Evolutionary conservation across 345 rosid species (phyloP).

Genomic region (Carallia pectinifolia): DNA sequence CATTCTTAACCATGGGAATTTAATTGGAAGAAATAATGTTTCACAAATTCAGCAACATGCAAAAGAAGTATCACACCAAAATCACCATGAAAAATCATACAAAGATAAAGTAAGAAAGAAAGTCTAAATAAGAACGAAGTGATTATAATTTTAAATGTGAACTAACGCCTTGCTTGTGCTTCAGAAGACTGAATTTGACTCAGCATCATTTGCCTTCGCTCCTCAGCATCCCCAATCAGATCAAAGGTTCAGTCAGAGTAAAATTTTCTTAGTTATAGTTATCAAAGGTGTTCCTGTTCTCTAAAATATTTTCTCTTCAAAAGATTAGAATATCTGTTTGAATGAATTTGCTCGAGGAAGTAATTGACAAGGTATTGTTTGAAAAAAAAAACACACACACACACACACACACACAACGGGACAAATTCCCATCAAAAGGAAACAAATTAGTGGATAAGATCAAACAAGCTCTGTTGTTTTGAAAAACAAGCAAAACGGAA

Average conservation of each 20-base stretch:
- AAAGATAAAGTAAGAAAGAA: neutral
- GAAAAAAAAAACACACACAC: no score
- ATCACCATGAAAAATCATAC: neutral
- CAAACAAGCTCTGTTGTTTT: no score
- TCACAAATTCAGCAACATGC: neutral
- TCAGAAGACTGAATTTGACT: slow-evolving; percentile 82
- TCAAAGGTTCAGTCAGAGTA: slow-evolving; percentile 15
- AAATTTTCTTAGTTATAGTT: neutral
- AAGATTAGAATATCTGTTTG: no score
- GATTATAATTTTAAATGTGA: slow-evolving; percentile 1
- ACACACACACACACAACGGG: no score
- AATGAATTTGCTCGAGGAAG: no score
- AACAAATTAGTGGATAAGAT: neutral
- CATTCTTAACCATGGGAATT: neutral
- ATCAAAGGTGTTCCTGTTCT: neutral
- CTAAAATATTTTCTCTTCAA: no score
- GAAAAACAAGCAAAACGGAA: no score
- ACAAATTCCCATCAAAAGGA: neutral
- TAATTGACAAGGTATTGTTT: neutral
- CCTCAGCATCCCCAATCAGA: slow-evolving; percentile 83
- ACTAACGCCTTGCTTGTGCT: slow-evolving; percentile 89
- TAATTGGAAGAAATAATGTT: neutral
- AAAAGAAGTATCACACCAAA: neutral
- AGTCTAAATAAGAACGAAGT: neutral
- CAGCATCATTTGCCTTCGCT: slow-evolving; percentile 90